Conservation (phyloP, 2,329 filamentous ascomycete genomes). For the Aspergillus tanneri region DNA sequence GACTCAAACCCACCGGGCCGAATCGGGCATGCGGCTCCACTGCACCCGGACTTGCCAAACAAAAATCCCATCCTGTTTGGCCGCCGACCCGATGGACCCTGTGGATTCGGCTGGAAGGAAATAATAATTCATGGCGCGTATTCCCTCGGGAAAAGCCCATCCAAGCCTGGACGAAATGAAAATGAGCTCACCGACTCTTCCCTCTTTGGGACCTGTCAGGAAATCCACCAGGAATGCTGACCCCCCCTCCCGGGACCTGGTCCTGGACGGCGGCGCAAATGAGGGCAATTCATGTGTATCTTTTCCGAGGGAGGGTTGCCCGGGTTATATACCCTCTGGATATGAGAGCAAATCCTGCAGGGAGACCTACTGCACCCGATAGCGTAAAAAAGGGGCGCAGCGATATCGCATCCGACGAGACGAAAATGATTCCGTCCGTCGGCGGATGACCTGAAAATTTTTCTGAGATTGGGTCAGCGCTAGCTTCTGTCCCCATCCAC, state of each 20-base stretch:
- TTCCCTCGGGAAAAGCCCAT: conserved; percentile 10
- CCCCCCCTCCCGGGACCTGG: too few species aligned
- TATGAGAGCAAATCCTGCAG: conserved; percentile 12
- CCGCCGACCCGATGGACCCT: neutral
- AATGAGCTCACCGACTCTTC: conserved; percentile 9
- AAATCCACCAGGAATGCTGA: neutral
- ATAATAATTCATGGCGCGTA: neutral
- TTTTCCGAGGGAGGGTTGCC: conserved; percentile 8
- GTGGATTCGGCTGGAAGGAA: conserved; percentile 17
- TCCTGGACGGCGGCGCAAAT: neutral
- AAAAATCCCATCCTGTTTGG: conserved; percentile 1
- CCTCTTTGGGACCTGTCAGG: conserved; percentile 1
- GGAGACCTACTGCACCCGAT: neutral
- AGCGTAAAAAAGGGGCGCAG: neutral
- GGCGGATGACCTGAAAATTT: conserved; percentile 5
- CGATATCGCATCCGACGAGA: neutral
- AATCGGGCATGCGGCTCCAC: conserved; percentile 30
- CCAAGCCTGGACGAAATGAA: neutral
- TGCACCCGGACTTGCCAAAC: conserved; percentile 15
- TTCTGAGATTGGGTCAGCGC: conserved; percentile 1
- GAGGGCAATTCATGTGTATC: neutral
- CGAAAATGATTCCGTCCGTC: neutral
- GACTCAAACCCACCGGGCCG: conserved; percentile 25
- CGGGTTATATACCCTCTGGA: conserved; percentile 17
- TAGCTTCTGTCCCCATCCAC: neutral